Percentiles rank a stretch among this genome's conserved stretches.
These are phyloP conservation scores for Astrocystis sublimbata DNA, from an alignment of 495 filamentous ascomycete genomes.

Conservation along the genomic window DNA sequence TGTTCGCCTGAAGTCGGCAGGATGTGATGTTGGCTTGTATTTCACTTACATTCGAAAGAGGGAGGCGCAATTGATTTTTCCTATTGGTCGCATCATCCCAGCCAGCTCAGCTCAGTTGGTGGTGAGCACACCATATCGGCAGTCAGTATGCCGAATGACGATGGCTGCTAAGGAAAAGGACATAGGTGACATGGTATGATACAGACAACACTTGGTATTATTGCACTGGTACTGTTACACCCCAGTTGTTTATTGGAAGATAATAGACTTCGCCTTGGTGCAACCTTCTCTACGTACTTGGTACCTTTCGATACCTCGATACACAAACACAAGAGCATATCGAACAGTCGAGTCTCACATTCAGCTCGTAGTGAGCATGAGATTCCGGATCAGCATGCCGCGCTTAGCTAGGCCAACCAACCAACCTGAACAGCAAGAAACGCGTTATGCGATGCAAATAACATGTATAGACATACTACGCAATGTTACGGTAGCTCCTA, in stretches of 20 bases:
- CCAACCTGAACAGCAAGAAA: not conserved
- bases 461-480: no score
- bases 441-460: not conserved
- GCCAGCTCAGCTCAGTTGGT: slow-evolving; percentile 4
- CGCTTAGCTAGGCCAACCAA: not conserved
- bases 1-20: not conserved
- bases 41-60: not conserved
- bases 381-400: not conserved
- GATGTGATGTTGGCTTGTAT: slow-evolving; percentile 3
- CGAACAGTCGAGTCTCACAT: not conserved
- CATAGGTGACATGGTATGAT: not conserved
- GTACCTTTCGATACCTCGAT: no score
- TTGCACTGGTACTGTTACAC: no score
- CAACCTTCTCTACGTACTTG: no score
- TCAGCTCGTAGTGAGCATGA: not conserved
- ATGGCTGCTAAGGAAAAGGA: not conserved
- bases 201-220: no score
- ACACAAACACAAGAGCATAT: not conserved
- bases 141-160: not conserved
- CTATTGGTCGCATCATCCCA: slow-evolving; percentile 6
- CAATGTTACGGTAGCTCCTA: not conserved
- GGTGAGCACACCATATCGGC: not conserved
- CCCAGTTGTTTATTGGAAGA: no score
- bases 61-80: not conserved
- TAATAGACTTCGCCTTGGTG: no score